Base-by-base conservation (phyloP, 345 rosid species). In the Dimocarpus longan region DNA sequence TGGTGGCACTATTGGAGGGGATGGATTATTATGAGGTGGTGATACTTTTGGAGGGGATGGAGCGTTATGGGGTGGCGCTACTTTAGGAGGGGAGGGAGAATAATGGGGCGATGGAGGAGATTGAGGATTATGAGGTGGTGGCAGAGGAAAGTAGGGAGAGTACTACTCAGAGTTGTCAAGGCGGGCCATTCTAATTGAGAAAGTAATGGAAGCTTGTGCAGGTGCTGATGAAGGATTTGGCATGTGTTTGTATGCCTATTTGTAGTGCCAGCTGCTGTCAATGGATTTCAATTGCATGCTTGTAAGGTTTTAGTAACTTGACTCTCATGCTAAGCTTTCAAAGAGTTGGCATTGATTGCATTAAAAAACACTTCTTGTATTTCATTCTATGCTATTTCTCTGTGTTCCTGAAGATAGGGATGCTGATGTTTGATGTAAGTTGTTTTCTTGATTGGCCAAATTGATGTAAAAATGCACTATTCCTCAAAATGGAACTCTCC, bases 271-370 rank as follows among this genome's bases (percentile, higher is more conserved):
- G 70, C 44, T 64, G 42, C 67, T 9, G 22, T 16, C 19, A 3
- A 0, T 1, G 26, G 11, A 37, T 65, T 54, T 32, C 8, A 8
- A 22, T 62, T 82, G 79, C 37, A 77, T 78, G 72, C 87, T 85
- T 85, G 57, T 73, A 87, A 76, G 87, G 16, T 57, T 87, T 40
- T n/a, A 67, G 66, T 84, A 13, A 77, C 90, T 88, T 86, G 46
- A 74, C 89, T 56, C 77, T 57, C 80, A 82, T 71, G 83, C 87
- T 60, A 86, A 86, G 90, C 62, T 83, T 85, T 75, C 70, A 50
- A 75, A 65, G 71, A 52, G 78, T 74, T 75, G 85, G 76, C 84
- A 70, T 84, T 82, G 90, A 80, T 87, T 87, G 86, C 83, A 86
- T 68, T 86, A 2, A 56, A 82, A 82, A 84, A 68, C 86, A 88